Evolutionary conservation across 2,329 filamentous ascomycete genomes (phyloP).

Genomic region (Fusarium mangiferae): DNA sequence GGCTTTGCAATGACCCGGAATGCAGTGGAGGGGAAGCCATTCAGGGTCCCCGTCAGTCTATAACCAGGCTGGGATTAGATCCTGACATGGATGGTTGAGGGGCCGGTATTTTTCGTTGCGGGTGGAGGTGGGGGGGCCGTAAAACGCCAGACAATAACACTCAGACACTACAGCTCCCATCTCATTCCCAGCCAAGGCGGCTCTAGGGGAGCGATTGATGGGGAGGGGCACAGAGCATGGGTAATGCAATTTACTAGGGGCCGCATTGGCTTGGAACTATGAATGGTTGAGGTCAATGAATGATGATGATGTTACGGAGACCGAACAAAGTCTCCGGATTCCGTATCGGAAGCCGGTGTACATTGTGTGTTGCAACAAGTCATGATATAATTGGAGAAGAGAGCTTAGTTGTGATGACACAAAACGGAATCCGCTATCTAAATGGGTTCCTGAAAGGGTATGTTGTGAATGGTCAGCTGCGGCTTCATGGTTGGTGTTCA

Average conservation of each 20-base stretch:
- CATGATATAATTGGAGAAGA: not conserved
- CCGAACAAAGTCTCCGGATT: constrained; percentile 26
- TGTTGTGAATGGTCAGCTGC: not conserved
- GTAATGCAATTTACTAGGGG: constrained; percentile 12
- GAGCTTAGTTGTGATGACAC: not conserved
- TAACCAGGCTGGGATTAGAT: not conserved
- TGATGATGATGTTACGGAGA: constrained; percentile 24
- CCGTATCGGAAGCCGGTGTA: constrained; percentile 35
- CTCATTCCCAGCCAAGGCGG: constrained; percentile 21
- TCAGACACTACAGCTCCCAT: constrained; percentile 9
- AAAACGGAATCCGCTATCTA: not conserved
- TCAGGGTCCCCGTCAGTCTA: constrained; percentile 27
- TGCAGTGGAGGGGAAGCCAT: constrained; percentile 20
- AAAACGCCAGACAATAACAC: constrained; percentile 1
- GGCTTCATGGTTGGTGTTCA: not conserved
- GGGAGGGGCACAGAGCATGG: constrained; percentile 6
- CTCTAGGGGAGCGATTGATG: constrained; percentile 20
- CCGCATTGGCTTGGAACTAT: not conserved
- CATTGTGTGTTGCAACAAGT: not conserved
- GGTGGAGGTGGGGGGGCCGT: constrained; percentile 26
- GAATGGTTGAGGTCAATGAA: constrained; percentile 17
- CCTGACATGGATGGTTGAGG: constrained; percentile 28
- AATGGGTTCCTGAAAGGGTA: not conserved
- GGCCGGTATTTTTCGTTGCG: constrained; percentile 19
- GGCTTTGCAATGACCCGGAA: constrained; percentile 23